Base-by-base conservation (phyloP, 2,329 filamentous ascomycete species). In the Sclerotinia sclerotiorum region DNA sequence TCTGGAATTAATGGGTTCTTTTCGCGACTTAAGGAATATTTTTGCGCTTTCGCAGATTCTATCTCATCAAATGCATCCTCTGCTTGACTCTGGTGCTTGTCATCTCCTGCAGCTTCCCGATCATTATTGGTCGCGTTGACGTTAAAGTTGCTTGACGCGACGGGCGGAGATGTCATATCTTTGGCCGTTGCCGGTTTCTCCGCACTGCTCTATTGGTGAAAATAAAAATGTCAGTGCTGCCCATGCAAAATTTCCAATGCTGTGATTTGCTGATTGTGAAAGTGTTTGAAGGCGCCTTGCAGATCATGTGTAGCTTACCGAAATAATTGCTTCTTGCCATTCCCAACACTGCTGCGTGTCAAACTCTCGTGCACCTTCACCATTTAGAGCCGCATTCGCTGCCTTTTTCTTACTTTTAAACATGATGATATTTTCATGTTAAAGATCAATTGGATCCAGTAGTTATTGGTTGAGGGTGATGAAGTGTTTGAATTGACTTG, bases 301-400 rank as follows among this genome's bases (percentile, higher is more conserved):
- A 49, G n/a, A 61, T 61, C 29, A 39, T 24, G 1, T 63, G n/a
- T 24, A 35, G 17, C 69, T 63, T 72, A 74, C 72, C 69, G 70
- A 72, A 6, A 73, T 49, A 32, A 73, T 51, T 32, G 69, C 32
- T 13, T 68, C 57, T 49, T 71, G 69, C 32, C 70, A 35, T 6
- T 60, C 21, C 19, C 49, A 11, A 39, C 72, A 74, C 32, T 55
- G 19, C 64, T 74, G 72, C 15, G 71, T 71, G 15, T 74, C 71
- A n/a, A 67, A 71, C n/a, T 72, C 69, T 5, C 61, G 44, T 35
- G 5, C 8, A 5, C 54, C 56, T 44, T 68, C 56, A 7, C 69
- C 71, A 42, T 70, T 64, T 19, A 70, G 15, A 51, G 70, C 69
- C 19, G 69, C 70, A 66, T 64, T 13, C 24, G 68, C 70, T 55